Percentiles rank a stretch among this genome's conserved stretches.
phyloP scores from a whole-genome alignment of 345 rosid genomes.

The Cardamine chenopodiifolia region DNA sequence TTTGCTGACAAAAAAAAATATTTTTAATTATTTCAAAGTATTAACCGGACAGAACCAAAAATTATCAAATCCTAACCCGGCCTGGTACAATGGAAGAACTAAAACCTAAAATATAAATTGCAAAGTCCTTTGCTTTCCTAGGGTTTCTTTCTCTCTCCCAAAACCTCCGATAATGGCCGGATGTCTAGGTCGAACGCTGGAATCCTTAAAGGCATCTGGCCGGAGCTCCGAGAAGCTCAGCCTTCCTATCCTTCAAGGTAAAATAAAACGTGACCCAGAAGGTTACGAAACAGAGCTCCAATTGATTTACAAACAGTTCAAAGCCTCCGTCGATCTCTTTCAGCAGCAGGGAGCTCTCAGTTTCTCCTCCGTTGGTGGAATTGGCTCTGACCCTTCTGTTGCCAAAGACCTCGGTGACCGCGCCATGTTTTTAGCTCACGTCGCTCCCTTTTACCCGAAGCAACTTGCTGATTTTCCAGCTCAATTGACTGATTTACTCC shows the following conservation, averaged over 20 bases:
- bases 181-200: constrained; percentile 47
- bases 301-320: constrained; percentile 74
- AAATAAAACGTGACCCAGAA: constrained; percentile 87
- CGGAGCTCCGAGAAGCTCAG: constrained; percentile 76
- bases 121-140: background rate
- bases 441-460: constrained; percentile 76
- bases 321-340: constrained; percentile 77
- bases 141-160: constrained; percentile 29
- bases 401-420: constrained; percentile 83
- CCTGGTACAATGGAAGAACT: constrained; percentile 17
- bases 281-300: constrained; percentile 78
- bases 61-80: constrained; percentile 15
- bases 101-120: constrained; percentile 13
- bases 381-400: constrained; percentile 63
- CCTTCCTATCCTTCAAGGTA: constrained; percentile 68
- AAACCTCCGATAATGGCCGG: constrained; percentile 32
- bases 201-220: constrained; percentile 70
- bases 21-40: background rate
- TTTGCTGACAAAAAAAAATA: too few species aligned
- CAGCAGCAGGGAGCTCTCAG: constrained; percentile 75
- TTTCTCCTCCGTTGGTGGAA: constrained; percentile 68
- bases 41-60: constrained; percentile 9
- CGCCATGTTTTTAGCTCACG: constrained; percentile 77
- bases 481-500: constrained; percentile 73
- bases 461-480: constrained; percentile 66